Conservation (phyloP, 176 grass and related monocot genomes). For the Musa beccarii region DNA sequence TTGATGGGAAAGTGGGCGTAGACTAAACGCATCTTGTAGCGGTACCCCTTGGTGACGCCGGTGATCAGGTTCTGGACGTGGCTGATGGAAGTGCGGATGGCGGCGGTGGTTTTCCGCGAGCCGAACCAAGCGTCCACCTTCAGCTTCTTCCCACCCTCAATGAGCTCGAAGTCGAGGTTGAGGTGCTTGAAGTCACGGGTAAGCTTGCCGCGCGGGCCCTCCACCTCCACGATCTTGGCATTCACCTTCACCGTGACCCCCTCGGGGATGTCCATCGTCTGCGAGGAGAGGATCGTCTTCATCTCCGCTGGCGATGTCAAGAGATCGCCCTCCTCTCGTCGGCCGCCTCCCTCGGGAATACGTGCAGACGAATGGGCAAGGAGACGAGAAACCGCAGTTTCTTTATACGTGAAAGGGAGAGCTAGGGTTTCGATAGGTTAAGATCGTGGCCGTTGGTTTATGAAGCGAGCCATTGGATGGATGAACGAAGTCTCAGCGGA, state of each 20-base stretch:
- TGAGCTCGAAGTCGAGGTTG: conserved; percentile 91
- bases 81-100: conserved; percentile 88
- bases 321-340: not conserved
- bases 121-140: conserved; percentile 96
- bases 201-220: conserved; percentile 68
- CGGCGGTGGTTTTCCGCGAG: conserved; percentile 75
- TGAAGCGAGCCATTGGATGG: too few species aligned
- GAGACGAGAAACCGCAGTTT: too few species aligned
- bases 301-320: conserved; percentile 15
- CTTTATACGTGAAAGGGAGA: too few species aligned
- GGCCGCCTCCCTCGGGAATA: not conserved
- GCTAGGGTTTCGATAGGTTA: too few species aligned
- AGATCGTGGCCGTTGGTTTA: too few species aligned
- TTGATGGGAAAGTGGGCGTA: conserved; percentile 96
- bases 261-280: conserved; percentile 82
- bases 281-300: conserved; percentile 82
- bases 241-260: conserved; percentile 54
- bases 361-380: too few species aligned
- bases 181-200: conserved; percentile 89
- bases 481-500: too few species aligned
- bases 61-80: conserved; percentile 90
- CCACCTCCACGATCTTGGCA: conserved; percentile 58
- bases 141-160: conserved; percentile 56
- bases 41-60: conserved; percentile 70
- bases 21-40: conserved; percentile 88